Evolutionary conservation across 495 filamentous ascomycete genomes (phyloP).

Genomic region (Aspergillus sclerotioniger): DNA sequence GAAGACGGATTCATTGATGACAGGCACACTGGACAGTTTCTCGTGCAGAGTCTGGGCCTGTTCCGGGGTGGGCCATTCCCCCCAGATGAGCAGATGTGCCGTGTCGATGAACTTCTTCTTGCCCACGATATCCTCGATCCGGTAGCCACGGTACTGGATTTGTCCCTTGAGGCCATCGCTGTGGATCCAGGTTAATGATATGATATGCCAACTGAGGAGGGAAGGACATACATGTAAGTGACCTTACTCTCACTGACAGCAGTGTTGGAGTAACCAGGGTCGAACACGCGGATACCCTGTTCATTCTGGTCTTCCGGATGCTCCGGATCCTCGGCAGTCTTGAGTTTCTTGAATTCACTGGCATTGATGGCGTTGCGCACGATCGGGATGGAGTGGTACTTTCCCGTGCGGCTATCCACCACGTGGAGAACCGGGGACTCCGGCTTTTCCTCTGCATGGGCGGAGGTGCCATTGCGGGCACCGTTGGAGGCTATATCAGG

Average conservation of each 20-base stretch:
- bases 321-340: background rate
- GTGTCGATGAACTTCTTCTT: conserved; percentile 1
- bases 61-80: background rate
- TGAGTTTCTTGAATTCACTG: background rate
- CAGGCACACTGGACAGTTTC: background rate
- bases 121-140: conserved; percentile 2
- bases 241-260: conserved; percentile 43
- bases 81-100: background rate
- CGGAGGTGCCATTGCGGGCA: background rate
- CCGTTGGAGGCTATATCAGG: background rate
- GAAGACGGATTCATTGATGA: background rate
- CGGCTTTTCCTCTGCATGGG: background rate
- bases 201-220: background rate
- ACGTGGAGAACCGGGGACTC: background rate
- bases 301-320: background rate
- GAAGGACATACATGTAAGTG: conserved; percentile 25
- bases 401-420: conserved; percentile 4
- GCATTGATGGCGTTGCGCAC: conserved; percentile 7
- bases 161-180: conserved; percentile 5
- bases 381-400: background rate
- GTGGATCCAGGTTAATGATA: background rate
- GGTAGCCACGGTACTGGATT: conserved; percentile 11
- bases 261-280: conserved; percentile 49
- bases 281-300: conserved; percentile 40
- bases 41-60: background rate